Evolutionary conservation across 2,329 filamentous ascomycete genomes (phyloP).

Genomic region (Scedosporium minutisporum): DNA sequence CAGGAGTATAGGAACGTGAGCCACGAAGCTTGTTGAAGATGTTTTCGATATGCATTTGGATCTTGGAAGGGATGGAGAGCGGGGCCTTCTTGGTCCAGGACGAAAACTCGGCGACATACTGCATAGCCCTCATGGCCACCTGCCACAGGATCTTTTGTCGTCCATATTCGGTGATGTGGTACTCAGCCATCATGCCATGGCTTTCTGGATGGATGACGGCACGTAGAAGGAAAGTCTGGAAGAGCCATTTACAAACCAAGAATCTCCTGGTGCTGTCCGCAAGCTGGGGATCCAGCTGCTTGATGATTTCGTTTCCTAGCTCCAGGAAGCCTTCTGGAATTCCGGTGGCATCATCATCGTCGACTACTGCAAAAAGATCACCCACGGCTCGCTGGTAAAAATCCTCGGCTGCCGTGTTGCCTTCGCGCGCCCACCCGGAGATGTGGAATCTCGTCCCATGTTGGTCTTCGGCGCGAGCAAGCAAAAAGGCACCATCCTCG

Average conservation of each 20-base stretch:
- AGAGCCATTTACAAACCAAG: constrained; percentile 85
- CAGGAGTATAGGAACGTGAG: constrained; percentile 35
- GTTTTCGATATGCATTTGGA: constrained; percentile 61
- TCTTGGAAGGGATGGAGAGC: constrained; percentile 48
- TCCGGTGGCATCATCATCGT: constrained; percentile 73
- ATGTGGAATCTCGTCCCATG: constrained; percentile 62
- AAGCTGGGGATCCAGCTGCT: constrained; percentile 62
- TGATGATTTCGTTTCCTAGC: constrained; percentile 73
- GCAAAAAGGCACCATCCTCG: constrained; percentile 81
- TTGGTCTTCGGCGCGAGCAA: constrained; percentile 77
- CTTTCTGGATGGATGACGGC: constrained; percentile 84
- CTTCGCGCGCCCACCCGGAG: constrained; percentile 64
- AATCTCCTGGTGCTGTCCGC: constrained; percentile 70
- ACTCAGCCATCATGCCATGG: constrained; percentile 69
- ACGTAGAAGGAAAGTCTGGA: constrained; percentile 75
- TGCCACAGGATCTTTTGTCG: constrained; percentile 73
- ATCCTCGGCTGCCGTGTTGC: constrained; percentile 72
- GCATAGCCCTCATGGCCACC: constrained; percentile 70
- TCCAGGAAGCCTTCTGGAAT: constrained; percentile 80
- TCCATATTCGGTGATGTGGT: constrained; percentile 85
- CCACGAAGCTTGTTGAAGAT: constrained; percentile 57
- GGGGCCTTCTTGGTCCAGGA: constrained; percentile 54
- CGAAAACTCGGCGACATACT: constrained; percentile 63
- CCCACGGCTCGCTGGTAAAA: constrained; percentile 80
- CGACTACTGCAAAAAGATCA: constrained; percentile 75